Base-by-base conservation (phyloP, 2,329 filamentous ascomycete genomes). In the Penicillium sp. region DNA sequence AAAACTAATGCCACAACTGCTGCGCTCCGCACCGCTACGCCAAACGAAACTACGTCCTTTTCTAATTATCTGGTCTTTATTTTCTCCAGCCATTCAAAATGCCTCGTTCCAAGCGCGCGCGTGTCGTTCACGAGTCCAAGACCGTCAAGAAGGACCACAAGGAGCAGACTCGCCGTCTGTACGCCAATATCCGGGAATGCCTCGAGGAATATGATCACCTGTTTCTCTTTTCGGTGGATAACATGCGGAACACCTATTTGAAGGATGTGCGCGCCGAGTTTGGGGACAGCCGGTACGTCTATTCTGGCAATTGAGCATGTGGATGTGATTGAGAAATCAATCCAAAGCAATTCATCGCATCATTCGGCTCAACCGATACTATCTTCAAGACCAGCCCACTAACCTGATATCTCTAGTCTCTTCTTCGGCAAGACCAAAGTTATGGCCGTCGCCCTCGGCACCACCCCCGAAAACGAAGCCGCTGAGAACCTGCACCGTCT, bases 351-450 rank as follows among this genome's bases (percentile, higher is more conserved):
- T 35, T 6, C 42, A 35, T 26, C 40, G 9, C 30, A 37, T 47
- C 40, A 38, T n/a, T 33, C 9, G n/a, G 28, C 12, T 37, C 28
- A 22, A 33, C 26, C 42, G 12, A 37, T 24, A 15, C 19, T 17
- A 13, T 10, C 2, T 15, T 10, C 33, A 49, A 19, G 1, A 58
- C 10, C 9, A 42, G 15, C 26, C 42, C 50, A 45, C 33, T 56
- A 7, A 54, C 44, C 13, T 37, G 3, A 26, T 49, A 8, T 58
- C 12, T 61, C 4, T 72, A 95, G 93, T 72, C 84, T 99, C 77
- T 98, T 98, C 88, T 98, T 97, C 81, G 95, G 94, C 82, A 99
- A 98, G 84, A 98, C 94, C 63, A 98, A 98, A 82, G 93, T 99
- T 79, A 98, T 98, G 93, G 89, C 91, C 72, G 94, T 95, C 81